Conservation (phyloP, 1,139 yeast species). For the Suhomyces guaymorum region DNA sequence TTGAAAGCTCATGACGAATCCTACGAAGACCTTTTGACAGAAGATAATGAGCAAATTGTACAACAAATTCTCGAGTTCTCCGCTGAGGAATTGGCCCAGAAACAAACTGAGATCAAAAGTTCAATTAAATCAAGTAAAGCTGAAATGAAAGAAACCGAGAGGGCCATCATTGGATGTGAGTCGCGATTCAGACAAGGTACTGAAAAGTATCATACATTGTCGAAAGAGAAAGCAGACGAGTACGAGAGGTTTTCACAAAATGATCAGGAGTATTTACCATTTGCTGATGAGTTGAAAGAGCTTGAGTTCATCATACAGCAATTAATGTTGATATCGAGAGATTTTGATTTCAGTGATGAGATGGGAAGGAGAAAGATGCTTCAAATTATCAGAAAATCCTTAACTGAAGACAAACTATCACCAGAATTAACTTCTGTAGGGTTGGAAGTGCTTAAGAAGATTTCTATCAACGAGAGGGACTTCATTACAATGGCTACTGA, state of each 20-base stretch:
- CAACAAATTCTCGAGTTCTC: constrained; percentile 17
- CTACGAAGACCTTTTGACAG: constrained; percentile 15
- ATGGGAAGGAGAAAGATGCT: constrained; percentile 84
- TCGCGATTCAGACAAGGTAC: constrained; percentile 22
- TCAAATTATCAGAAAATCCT: constrained; percentile 63
- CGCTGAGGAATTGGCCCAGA: constrained; percentile 15
- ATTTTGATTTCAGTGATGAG: constrained; percentile 88
- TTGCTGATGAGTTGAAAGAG: constrained; percentile 49
- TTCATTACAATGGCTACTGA: constrained; percentile 85
- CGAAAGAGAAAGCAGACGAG: constrained; percentile 18
- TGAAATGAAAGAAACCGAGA: constrained; percentile 20
- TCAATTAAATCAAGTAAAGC: constrained; percentile 13
- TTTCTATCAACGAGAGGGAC: constrained; percentile 80
- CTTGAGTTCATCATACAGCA: constrained; percentile 78
- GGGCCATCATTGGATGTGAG: constrained; percentile 24
- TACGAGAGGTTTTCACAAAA: constrained; percentile 16
- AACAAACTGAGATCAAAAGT: constrained; percentile 14
- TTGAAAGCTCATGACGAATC: constrained; percentile 15
- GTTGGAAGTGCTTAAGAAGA: constrained; percentile 63
- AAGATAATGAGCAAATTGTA: constrained; percentile 18
- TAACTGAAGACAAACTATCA: constrained; percentile 54
- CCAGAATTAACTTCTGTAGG: constrained; percentile 59
- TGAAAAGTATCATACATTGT: constrained; percentile 18
- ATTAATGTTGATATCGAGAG: constrained; percentile 62
- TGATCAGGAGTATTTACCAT: constrained; percentile 28